Evolutionary conservation across 2,329 filamentous ascomycete species (phyloP).

Genomic region (Chaetomium globosum): DNA sequence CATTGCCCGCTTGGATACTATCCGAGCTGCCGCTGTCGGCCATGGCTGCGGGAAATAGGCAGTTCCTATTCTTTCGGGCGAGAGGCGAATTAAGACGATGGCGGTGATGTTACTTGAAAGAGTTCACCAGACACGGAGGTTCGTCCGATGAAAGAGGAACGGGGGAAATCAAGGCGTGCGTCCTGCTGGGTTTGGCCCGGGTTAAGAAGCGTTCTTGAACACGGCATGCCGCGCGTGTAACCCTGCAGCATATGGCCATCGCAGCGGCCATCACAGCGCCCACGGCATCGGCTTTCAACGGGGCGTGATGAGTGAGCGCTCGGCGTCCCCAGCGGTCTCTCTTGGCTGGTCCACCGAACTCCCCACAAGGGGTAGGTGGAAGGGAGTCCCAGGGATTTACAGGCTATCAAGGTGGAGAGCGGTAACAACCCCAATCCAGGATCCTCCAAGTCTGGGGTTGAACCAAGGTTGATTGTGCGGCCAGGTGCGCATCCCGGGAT

Average conservation of each 20-base stretch:
- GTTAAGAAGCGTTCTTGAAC: not conserved
- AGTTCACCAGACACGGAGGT: not conserved
- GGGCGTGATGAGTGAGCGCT: not conserved
- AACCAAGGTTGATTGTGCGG: not conserved
- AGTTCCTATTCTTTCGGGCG: not conserved
- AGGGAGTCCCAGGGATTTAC: conserved; percentile 12
- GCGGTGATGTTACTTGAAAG: not conserved
- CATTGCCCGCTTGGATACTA: conserved; percentile 15
- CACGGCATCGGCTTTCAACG: not conserved
- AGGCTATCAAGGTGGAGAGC: conserved; percentile 12
- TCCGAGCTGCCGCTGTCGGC: conserved; percentile 28
- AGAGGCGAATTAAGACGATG: not conserved
- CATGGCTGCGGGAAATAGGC: conserved; percentile 23
- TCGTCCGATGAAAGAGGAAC: not conserved
- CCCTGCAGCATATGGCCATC: not conserved
- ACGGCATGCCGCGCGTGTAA: not conserved
- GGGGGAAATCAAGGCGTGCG: not conserved
- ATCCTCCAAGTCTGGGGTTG: conserved; percentile 10
- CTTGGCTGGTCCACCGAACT: conserved; percentile 13
- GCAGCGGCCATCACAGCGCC: not conserved
- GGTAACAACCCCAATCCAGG: conserved; percentile 6
- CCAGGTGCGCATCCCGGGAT: not conserved
- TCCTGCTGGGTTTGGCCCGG: not conserved
- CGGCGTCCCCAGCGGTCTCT: not conserved
- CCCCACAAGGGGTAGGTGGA: conserved; percentile 19